Percentiles rank a stretch among this genome's conserved stretches.
phyloP scores from a whole-genome alignment of 2,329 filamentous ascomycete genomes.

The Rosellinia necatrix region DNA sequence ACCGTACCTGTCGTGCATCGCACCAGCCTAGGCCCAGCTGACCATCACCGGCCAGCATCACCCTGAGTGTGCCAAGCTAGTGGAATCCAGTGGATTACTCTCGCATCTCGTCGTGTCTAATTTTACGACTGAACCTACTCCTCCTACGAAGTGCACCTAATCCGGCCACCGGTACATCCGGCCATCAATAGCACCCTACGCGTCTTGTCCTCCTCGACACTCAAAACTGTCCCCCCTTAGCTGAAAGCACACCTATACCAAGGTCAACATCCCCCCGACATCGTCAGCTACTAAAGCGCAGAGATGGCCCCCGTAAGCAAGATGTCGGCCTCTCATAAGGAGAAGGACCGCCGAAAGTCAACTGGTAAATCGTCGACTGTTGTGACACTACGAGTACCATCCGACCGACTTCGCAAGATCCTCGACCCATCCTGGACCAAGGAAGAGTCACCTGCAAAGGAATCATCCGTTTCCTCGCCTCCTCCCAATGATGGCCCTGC shows the following conservation, averaged over 20 bases:
- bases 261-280: slow-evolving; percentile 19
- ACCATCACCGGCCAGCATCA: slow-evolving; percentile 26
- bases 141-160: slow-evolving; percentile 23
- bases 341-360: slow-evolving; percentile 53
- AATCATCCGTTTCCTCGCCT: slow-evolving; percentile 52
- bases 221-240: slow-evolving; percentile 17
- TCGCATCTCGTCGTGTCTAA: slow-evolving; percentile 27
- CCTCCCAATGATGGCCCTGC: slow-evolving; percentile 43
- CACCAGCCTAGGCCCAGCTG: slow-evolving; percentile 19
- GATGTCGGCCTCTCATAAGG: slow-evolving; percentile 44
- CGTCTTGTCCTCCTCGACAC: slow-evolving; percentile 15
- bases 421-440: slow-evolving; percentile 50
- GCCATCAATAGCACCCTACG: slow-evolving; percentile 22
- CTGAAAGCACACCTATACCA: too few species aligned
- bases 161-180: slow-evolving; percentile 5
- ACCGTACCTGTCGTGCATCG: too few species aligned
- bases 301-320: slow-evolving; percentile 46
- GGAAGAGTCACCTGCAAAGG: slow-evolving; percentile 51
- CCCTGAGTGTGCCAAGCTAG: slow-evolving; percentile 19
- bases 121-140: slow-evolving; percentile 31
- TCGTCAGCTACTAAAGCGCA: slow-evolving; percentile 26
- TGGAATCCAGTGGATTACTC: slow-evolving; percentile 34
- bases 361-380: slow-evolving; percentile 44
- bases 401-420: slow-evolving; percentile 56
- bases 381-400: slow-evolving; percentile 58